These are phyloP conservation scores for Geranomyces michiganensis DNA, from an alignment of 192 early-diverging fungal genomes.

Conservation along the genomic window DNA sequence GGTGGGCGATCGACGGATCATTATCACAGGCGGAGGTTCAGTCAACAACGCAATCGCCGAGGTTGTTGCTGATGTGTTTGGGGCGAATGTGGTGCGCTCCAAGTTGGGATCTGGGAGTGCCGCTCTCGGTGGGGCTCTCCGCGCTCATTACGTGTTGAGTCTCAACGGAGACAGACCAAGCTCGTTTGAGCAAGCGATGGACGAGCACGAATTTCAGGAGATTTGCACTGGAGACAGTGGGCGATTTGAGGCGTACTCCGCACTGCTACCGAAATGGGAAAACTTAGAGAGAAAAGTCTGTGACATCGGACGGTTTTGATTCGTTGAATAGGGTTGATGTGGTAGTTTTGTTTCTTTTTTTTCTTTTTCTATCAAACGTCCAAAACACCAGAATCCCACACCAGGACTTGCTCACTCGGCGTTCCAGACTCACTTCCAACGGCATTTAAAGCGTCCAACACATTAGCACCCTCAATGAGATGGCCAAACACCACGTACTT, in stretches of 20 bases:
- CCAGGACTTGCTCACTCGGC: slow-evolving; percentile 17
- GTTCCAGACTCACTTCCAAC: slow-evolving; percentile 28
- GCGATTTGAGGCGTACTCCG: background rate
- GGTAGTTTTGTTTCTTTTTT: too few relatives aligned
- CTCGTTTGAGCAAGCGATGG: background rate
- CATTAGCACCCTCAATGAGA: slow-evolving; percentile 23
- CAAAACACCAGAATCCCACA: slow-evolving; percentile 35
- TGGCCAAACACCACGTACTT: slow-evolving; percentile 71
- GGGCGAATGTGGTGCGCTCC: slow-evolving; percentile 54
- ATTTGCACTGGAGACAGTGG: background rate
- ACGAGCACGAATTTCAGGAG: background rate
- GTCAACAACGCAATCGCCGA: slow-evolving; percentile 60
- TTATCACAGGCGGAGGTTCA: slow-evolving; percentile 78
- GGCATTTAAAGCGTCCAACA: slow-evolving; percentile 22
- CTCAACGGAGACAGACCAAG: background rate
- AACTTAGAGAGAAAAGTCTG: background rate
- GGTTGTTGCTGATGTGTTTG: slow-evolving; percentile 73
- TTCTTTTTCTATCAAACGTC: too few relatives aligned
- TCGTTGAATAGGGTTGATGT: too few relatives aligned
- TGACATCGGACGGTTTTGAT: background rate
- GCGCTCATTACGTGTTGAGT: slow-evolving; percentile 48
- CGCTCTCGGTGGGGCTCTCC: slow-evolving; percentile 61
- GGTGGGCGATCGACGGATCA: slow-evolving; percentile 40
- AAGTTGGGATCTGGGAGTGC: slow-evolving; percentile 53
- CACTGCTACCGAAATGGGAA: slow-evolving; percentile 4